Evolutionary conservation across 495 filamentous ascomycete species (phyloP).

Genomic region (Xylaria palmicola): DNA sequence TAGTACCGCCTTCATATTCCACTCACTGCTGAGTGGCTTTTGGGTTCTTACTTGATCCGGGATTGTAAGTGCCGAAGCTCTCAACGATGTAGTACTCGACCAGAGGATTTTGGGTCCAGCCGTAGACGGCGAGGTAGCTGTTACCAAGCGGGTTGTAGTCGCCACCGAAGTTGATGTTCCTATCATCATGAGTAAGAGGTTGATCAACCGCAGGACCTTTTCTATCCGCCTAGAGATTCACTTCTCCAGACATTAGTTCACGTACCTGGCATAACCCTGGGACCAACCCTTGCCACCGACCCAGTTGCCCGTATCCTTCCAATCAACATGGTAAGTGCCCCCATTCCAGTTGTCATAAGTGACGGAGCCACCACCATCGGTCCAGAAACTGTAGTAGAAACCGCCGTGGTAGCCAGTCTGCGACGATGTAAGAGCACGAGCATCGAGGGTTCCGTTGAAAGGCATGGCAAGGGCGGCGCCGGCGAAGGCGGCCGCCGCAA

Average conservation of each 20-base stretch:
- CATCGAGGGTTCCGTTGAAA: slow-evolving; percentile 24
- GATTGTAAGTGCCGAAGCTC: slow-evolving; percentile 57
- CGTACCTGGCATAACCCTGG: slow-evolving; percentile 48
- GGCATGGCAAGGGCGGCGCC: slow-evolving; percentile 42
- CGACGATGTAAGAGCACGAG: slow-evolving; percentile 34
- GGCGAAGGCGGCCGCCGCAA: slow-evolving; percentile 36
- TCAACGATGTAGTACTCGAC: slow-evolving; percentile 68
- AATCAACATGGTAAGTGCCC: slow-evolving; percentile 56
- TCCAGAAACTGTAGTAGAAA: slow-evolving; percentile 66
- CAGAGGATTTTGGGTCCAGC: slow-evolving; percentile 61
- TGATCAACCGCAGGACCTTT: neutral
- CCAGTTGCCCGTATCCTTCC: slow-evolving; percentile 57
- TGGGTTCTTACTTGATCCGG: slow-evolving; percentile 26
- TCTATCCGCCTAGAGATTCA: neutral
- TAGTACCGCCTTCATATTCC: neutral
- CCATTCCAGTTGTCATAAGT: slow-evolving; percentile 56
- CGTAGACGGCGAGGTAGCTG: slow-evolving; percentile 45
- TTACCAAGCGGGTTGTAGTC: neutral
- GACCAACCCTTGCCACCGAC: slow-evolving; percentile 65
- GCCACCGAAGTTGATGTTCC: neutral
- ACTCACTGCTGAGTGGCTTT: too few relatives aligned
- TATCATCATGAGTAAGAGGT: neutral
- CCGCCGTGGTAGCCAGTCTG: slow-evolving; percentile 56
- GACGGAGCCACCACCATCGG: slow-evolving; percentile 52
- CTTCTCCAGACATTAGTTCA: neutral